A percentile compares a stretch with the other conserved stretches of the same genome.
Conservation (phyloP, 768 basidiomycete species). For the Boletus reticulatus region DNA sequence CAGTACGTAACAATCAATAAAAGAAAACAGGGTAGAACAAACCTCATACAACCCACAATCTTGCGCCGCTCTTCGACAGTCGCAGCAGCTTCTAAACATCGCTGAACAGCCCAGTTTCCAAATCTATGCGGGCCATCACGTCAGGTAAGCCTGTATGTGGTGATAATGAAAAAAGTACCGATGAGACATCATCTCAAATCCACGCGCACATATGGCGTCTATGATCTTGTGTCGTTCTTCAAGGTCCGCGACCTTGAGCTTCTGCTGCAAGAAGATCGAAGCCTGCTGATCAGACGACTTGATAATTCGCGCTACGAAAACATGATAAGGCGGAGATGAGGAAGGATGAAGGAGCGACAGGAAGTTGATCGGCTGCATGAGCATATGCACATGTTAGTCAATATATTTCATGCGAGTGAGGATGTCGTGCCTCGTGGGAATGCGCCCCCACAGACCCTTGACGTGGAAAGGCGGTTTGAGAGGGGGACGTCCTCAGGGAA, state of each 20-base stretch:
- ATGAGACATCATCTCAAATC: slow-evolving; percentile 93
- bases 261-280: slow-evolving; percentile 87
- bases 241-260: slow-evolving; percentile 80
- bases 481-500: slow-evolving; percentile 26
- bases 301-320: slow-evolving; percentile 83
- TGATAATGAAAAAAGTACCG: slow-evolving; percentile 40
- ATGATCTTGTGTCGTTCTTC: slow-evolving; percentile 81
- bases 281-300: slow-evolving; percentile 90
- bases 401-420: slow-evolving; percentile 2
- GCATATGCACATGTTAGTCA: slow-evolving; percentile 17
- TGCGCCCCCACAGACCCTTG: slow-evolving; percentile 27
- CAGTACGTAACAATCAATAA: slow-evolving; percentile 6
- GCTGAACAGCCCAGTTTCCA: slow-evolving; percentile 89
- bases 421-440: slow-evolving; percentile 51
- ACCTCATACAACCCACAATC: slow-evolving; percentile 88
- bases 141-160: slow-evolving; percentile 1
- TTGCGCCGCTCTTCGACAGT: slow-evolving; percentile 73
- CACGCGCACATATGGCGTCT: slow-evolving; percentile 79
- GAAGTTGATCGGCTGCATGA: slow-evolving; percentile 79
- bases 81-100: slow-evolving; percentile 80
- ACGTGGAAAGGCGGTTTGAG: slow-evolving; percentile 26
- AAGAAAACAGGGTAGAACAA: slow-evolving; percentile 9
- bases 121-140: slow-evolving; percentile 48
- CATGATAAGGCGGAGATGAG: slow-evolving; percentile 77
- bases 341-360: slow-evolving; percentile 82